Percentiles rank a stretch among this genome's conserved stretches.
Evolutionary conservation across 768 basidiomycete genomes (phyloP).

Genomic region (Termitomyces sp.): DNA sequence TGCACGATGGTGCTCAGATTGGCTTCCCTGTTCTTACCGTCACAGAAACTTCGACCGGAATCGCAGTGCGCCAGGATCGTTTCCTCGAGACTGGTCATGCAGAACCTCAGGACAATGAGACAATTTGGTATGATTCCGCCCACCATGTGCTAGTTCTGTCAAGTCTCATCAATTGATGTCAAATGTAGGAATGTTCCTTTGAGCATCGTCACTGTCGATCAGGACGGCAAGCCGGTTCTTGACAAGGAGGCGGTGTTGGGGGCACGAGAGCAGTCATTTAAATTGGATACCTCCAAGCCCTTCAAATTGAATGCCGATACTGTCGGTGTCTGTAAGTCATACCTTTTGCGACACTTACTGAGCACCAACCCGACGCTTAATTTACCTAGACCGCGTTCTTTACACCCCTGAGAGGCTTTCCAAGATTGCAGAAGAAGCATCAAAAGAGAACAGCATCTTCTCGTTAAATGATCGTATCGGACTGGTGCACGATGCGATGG

Average conservation of each 20-base stretch:
- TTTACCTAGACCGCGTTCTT: constrained; percentile 65
- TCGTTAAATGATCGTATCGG: constrained; percentile 85
- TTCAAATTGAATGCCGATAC: constrained; percentile 93
- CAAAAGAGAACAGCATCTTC: constrained; percentile 50
- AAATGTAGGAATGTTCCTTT: constrained; percentile 72
- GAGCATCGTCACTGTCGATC: constrained; percentile 57
- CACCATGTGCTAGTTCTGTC: background rate
- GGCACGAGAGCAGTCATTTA: constrained; percentile 60
- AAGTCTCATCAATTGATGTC: background rate
- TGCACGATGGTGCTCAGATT: constrained; percentile 20
- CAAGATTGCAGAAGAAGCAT: constrained; percentile 76
- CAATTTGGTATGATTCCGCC: constrained; percentile 56
- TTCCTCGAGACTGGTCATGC: constrained; percentile 85
- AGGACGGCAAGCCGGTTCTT: constrained; percentile 48
- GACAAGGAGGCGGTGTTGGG: constrained; percentile 62
- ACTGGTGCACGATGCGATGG: constrained; percentile 76
- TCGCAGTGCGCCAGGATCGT: constrained; percentile 83
- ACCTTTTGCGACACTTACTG: background rate
- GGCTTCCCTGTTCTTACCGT: constrained; percentile 92
- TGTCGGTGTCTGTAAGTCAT: constrained; percentile 75
- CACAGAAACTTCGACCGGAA: constrained; percentile 63
- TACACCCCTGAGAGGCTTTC: constrained; percentile 78
- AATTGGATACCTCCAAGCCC: constrained; percentile 65
- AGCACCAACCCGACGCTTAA: background rate
- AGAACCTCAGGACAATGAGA: constrained; percentile 79